These are phyloP conservation scores for Arthrinium puccinioides DNA, from an alignment of 2,329 filamentous ascomycete genomes.

Conservation along the genomic window DNA sequence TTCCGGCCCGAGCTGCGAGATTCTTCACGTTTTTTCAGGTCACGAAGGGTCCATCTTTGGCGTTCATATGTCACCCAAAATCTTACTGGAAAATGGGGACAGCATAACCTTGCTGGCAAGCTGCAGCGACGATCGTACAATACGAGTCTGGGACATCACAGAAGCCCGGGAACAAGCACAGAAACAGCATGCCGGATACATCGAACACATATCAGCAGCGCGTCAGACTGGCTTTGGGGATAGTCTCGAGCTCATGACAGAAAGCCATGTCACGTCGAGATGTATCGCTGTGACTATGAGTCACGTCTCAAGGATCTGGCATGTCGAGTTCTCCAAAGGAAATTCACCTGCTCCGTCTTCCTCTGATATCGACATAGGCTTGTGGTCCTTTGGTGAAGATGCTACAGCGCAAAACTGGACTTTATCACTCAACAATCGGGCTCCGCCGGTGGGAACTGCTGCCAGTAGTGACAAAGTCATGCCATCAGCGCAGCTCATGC, in stretches of 20 bases:
- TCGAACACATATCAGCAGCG: constrained; percentile 22
- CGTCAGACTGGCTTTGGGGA: constrained; percentile 59
- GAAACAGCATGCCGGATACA: constrained; percentile 20
- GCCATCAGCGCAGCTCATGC: constrained; percentile 31
- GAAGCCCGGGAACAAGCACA: constrained; percentile 30
- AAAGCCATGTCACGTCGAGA: constrained; percentile 23
- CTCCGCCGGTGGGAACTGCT: neutral
- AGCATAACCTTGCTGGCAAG: constrained; percentile 66
- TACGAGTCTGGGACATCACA: constrained; percentile 81
- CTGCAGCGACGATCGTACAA: constrained; percentile 90
- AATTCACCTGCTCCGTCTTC: constrained; percentile 10
- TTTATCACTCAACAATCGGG: constrained; percentile 31
- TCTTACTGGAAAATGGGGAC: constrained; percentile 29
- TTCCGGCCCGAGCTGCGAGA: constrained; percentile 23
- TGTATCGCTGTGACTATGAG: constrained; percentile 72
- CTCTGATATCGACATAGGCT: constrained; percentile 33
- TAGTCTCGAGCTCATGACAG: constrained; percentile 19
- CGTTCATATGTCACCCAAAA: constrained; percentile 63
- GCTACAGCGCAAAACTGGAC: constrained; percentile 69
- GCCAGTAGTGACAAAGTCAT: neutral
- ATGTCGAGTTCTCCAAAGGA: constrained; percentile 56
- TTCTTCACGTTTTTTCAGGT: constrained; percentile 49
- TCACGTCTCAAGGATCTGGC: constrained; percentile 86
- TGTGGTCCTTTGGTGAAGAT: constrained; percentile 84
- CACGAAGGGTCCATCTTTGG: constrained; percentile 95